Percentiles rank a stretch among this genome's conserved stretches.
These are phyloP conservation scores for Pseudogymnoascus sp. DNA, from an alignment of 2,329 filamentous ascomycete genomes.

Conservation along the genomic window DNA sequence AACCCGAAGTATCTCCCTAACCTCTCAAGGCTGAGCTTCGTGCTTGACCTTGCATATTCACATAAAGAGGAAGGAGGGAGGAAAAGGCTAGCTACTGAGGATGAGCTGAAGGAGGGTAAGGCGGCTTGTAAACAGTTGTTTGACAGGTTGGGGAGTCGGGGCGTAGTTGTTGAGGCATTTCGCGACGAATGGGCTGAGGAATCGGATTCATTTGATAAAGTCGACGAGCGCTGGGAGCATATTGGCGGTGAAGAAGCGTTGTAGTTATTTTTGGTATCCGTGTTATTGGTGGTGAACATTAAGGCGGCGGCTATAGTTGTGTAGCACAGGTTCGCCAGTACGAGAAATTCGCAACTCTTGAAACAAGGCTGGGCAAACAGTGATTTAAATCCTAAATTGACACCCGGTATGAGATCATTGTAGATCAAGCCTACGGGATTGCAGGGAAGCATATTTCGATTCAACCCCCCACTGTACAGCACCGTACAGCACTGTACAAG, in stretches of 20 bases:
- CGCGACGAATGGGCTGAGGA: neutral
- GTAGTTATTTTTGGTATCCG: too few species aligned
- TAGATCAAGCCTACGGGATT: too few species aligned
- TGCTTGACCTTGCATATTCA: conserved; percentile 19
- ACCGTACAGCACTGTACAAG: too few species aligned
- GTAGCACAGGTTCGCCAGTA: neutral
- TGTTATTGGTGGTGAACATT: neutral
- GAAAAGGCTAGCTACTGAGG: neutral
- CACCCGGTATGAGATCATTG: too few species aligned
- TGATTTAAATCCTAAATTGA: neutral
- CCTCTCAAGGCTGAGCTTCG: neutral
- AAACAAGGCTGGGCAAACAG: neutral
- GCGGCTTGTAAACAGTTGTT: neutral
- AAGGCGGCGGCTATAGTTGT: neutral
- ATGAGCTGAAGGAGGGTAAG: neutral
- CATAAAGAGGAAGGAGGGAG: neutral
- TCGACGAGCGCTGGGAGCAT: neutral
- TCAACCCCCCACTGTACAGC: too few species aligned
- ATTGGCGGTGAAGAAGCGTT: neutral
- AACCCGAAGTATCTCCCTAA: neutral
- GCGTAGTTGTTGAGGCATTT: neutral
- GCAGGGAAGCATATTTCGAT: too few species aligned
- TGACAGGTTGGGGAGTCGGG: neutral
- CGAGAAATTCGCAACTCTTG: neutral
- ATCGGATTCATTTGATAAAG: neutral